Evolutionary conservation across 306 rosid genomes (phyloP).

Genomic region (Dalbergia cultrata): DNA sequence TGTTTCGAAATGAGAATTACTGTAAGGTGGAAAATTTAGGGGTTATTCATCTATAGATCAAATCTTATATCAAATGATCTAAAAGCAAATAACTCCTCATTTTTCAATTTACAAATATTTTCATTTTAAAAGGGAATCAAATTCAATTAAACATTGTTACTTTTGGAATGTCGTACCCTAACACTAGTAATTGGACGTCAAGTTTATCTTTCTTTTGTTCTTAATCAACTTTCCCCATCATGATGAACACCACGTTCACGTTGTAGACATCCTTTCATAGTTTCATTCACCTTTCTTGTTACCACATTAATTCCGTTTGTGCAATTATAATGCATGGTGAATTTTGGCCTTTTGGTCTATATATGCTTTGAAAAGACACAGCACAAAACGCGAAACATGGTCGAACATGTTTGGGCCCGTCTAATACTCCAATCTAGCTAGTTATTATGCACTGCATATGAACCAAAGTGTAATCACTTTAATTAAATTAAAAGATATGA

Average conservation of each 20-base stretch:
- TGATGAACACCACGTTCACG: constrained; percentile 39
- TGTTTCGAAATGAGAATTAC: no score
- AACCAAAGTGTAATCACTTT: constrained; percentile 27
- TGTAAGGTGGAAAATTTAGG: no score
- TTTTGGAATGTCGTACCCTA: constrained; percentile 18
- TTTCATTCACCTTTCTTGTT: constrained; percentile 39
- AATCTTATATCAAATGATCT: no score
- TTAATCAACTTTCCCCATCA: constrained; percentile 43
- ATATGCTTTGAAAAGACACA: constrained; percentile 51
- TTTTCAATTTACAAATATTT: no score
- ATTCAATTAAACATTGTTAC: not conserved
- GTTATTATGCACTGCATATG: constrained; percentile 19
- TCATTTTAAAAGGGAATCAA: no score
- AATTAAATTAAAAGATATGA: constrained; percentile 12
- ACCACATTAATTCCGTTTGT: constrained; percentile 28
- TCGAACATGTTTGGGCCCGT: constrained; percentile 42
- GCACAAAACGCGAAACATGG: constrained; percentile 47
- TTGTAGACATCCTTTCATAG: constrained; percentile 37
- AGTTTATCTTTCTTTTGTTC: constrained; percentile 27
- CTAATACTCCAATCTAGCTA: constrained; percentile 34
- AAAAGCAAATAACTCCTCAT: no score
- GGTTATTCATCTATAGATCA: no score
- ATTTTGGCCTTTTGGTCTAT: constrained; percentile 36
- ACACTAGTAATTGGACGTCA: constrained; percentile 3
- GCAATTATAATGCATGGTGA: constrained; percentile 37